Conservation (phyloP, 352 stramenopile species). For the Plasmopara viticola region DNA sequence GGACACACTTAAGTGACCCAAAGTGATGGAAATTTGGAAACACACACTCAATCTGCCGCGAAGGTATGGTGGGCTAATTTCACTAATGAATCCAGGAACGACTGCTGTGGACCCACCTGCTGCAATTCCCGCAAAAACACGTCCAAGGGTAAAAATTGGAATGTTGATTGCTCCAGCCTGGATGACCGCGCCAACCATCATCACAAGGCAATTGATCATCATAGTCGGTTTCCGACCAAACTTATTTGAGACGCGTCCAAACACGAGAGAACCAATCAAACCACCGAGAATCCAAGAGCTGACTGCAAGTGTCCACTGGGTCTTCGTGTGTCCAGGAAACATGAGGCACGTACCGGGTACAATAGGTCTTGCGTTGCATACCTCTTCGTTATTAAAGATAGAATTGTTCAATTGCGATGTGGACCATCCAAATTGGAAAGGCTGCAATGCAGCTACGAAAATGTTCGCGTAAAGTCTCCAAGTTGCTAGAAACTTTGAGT, state of each 20-base stretch:
- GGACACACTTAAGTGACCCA: constrained; percentile 38
- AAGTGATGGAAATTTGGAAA: constrained; percentile 43
- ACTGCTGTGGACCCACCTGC: constrained; percentile 30
- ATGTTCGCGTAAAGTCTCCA: constrained; percentile 47
- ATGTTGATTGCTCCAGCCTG: constrained; percentile 22
- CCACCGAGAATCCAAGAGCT: constrained; percentile 56
- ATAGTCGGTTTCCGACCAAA: constrained; percentile 34
- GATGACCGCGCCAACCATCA: constrained; percentile 34
- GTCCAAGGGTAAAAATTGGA: constrained; percentile 32
- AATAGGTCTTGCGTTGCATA: constrained; percentile 40
- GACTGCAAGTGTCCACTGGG: constrained; percentile 50
- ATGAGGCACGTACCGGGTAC: constrained; percentile 24
- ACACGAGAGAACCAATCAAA: constrained; percentile 41
- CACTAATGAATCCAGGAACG: constrained; percentile 39
- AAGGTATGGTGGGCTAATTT: constrained; percentile 37
- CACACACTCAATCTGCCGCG: constrained; percentile 29
- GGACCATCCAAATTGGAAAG: constrained; percentile 36
- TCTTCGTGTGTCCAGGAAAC: constrained; percentile 25
- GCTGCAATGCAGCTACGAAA: constrained; percentile 37
- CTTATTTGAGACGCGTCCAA: constrained; percentile 29
- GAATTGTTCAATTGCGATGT: constrained; percentile 48
- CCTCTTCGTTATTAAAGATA: constrained; percentile 33
- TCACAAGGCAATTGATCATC: constrained; percentile 35
- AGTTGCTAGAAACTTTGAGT: constrained; percentile 10
- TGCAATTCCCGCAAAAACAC: constrained; percentile 42